Conservation (phyloP, 2,329 filamentous ascomycete species). For the Colletotrichum sp. region DNA sequence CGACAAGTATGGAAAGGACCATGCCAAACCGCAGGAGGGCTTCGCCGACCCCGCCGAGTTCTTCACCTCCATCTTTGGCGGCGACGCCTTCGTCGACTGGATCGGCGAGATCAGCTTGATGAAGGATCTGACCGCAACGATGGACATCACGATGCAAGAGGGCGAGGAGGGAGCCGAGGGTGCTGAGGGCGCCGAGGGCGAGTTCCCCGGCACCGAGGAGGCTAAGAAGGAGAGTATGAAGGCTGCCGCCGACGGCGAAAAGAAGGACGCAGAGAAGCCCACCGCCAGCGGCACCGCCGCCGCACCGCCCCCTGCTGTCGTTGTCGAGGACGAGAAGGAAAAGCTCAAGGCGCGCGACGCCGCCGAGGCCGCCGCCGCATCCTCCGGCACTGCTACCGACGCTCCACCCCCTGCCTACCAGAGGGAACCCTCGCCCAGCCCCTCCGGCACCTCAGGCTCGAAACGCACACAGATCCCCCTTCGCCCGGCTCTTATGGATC, state of each 20-base stretch:
- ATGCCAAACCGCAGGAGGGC: slow-evolving; percentile 86
- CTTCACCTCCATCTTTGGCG: slow-evolving; percentile 98
- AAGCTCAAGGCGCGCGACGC: slow-evolving; percentile 14
- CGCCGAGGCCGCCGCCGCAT: slow-evolving; percentile 15
- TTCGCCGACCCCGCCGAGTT: slow-evolving; percentile 98
- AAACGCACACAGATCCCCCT: slow-evolving; percentile 67
- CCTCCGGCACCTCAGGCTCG: slow-evolving; percentile 40
- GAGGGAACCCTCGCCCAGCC: slow-evolving; percentile 39
- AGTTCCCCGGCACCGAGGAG: slow-evolving; percentile 63
- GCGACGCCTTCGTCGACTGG: slow-evolving; percentile 93
- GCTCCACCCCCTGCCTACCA: slow-evolving; percentile 34
- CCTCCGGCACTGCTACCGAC: slow-evolving; percentile 18
- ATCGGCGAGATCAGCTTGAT: slow-evolving; percentile 98
- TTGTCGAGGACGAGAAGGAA: slow-evolving; percentile 44
- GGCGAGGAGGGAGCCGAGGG: slow-evolving; percentile 72
- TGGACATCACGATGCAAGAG: slow-evolving; percentile 93
- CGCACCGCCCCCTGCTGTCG: slow-evolving; percentile 40
- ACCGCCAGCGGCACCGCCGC: slow-evolving; percentile 27
- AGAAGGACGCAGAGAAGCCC: slow-evolving; percentile 30
- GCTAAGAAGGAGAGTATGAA: slow-evolving; percentile 62
- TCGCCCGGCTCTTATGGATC: slow-evolving; percentile 87
- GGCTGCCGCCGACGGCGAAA: slow-evolving; percentile 35
- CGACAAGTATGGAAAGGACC: slow-evolving; percentile 96
- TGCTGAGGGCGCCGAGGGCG: slow-evolving; percentile 50
- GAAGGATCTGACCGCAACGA: slow-evolving; percentile 97